Evolutionary conservation across 2,329 filamentous ascomycete genomes (phyloP), one percentile per base, ranked within the genome.

Genomic region (Trichothecium sympodiale): DNA sequence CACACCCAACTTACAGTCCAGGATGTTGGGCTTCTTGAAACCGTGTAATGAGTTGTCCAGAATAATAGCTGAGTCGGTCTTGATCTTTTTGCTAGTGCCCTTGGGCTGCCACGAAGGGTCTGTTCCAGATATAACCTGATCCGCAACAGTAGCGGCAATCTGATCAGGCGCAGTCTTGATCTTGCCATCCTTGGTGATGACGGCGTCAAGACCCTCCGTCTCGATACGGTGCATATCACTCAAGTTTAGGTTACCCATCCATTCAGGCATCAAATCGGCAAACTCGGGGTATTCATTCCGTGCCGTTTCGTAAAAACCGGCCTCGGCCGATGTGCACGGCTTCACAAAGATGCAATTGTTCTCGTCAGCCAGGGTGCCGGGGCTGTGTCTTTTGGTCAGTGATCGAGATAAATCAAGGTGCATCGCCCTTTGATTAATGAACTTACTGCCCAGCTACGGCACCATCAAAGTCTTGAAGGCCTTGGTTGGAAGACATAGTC

Each of bases 311-410:
- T 98, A 98, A 59, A 98, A 98, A 31, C 77, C 71, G 48, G 96
- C 77, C 62, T 98, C 91, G 43, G 78, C 70, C 43, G 77, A 63
- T 1, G 84, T 94, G 58, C 89, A 96, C 14, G 91, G 91, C 61
- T 98, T 98, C 54, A 95, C 85, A 55, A 98, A 83, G 25, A 96
- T 68, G 43, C 82, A 76, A 54, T 91, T 91, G 36, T 84, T 77
- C 37, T 73, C 68, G 52, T 94, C 86, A 53, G 81, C 87, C 49
- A 94, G 74, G 32, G 94, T 89, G 44, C 91, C 91, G 46, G 93
- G 88, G 62, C 88, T 95, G 53, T 31, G 42, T 34, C 28, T 18
- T 34, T 23, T 4, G 16, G 34, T 31, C 35, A 38, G 13, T 5
- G n/a, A n/a, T n/a, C n/a, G n/a, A n/a, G n/a, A n/a, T n/a, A n/a